phyloP scores from a whole-genome alignment of 352 stramenopile genomes.

The Hyphochytrium catenoides region DNA sequence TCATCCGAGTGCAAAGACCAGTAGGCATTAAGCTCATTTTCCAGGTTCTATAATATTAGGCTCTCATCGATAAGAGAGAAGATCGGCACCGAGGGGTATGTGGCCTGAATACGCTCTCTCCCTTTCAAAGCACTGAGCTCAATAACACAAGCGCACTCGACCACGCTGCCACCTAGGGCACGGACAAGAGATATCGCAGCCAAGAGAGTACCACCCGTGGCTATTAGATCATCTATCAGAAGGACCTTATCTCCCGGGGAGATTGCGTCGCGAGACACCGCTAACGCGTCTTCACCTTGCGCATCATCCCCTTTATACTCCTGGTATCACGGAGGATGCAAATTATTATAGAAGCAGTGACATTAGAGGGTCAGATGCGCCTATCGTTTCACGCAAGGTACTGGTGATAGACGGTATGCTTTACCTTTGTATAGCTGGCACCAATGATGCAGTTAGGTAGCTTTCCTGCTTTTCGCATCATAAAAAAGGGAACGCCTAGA shows the following conservation, averaged over 20 bases:
- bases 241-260: conserved; percentile 61
- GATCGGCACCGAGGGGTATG: conserved; percentile 16
- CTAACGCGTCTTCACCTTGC: conserved; percentile 47
- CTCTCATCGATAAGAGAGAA: conserved; percentile 39
- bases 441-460: conserved; percentile 80
- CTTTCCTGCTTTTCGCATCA: conserved; percentile 93
- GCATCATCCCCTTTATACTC: conserved; percentile 65
- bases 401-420: too few species aligned
- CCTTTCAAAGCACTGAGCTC: conserved; percentile 54
- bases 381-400: conserved; percentile 60
- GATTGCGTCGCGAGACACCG: conserved; percentile 53
- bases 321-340: too few species aligned
- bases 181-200: conserved; percentile 63
- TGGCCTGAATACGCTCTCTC: conserved; percentile 19
- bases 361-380: conserved; percentile 20
- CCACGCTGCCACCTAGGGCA: conserved; percentile 50
- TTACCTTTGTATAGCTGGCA: conserved; percentile 78
- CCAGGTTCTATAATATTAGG: too few species aligned
- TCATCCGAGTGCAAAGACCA: too few species aligned
- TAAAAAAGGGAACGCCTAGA: conserved; percentile 94
- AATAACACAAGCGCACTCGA: conserved; percentile 81
- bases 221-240: conserved; percentile 91
- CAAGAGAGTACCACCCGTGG: conserved; percentile 80
- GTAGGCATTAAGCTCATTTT: too few species aligned
- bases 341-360: too few species aligned